Base-by-base conservation (phyloP, 495 filamentous ascomycete species). In the Amniculicola lignicola region DNA sequence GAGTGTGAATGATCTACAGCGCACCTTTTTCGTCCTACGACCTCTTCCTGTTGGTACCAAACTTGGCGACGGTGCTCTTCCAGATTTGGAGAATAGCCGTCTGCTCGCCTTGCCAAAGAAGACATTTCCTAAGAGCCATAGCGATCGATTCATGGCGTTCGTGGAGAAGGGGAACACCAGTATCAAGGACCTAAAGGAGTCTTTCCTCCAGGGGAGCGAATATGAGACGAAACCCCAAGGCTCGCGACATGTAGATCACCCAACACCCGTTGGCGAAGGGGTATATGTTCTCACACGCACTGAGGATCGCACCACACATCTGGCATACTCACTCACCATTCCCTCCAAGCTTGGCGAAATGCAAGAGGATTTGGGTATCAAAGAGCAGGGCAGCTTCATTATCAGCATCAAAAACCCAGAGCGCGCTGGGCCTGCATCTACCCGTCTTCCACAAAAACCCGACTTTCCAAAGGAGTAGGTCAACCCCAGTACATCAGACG, bases 91-190 rank as follows among this genome's bases (percentile, higher is more conserved):
- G 6, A 83, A 82, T 54, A 85, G 80, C 58, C 82, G 92, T 18
- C 71, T 97, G 14, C 71, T 92, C 60, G 82, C 82, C 1, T 71
- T 97, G 10, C 92, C 90, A 6, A 97, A 96, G 71, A 97, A 95
- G 68, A 82, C 83, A 29, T 77, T 92, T 15, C 92, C 91, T 0
- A 78, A 73, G n/a, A 86, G 77, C 16, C 78, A 79, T 15, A 75
- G 72, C 21, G 90, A 96, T 57, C 72, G 82, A 29, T 94, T 91
- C 69, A 83, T 92, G 74, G 78, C 78, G 11, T 93, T 95, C 67
- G 88, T 95, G 2, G 91, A 96, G 64, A 91, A 93, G 66, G 68
- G 83, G 0, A 77, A 79, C 0, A 72, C 78, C 6, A 79, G 81
- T 0, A 79, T 94, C 63, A 72, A 84, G 44, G 76, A 85, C n/a